phyloP scores from a whole-genome alignment of 2,329 filamentous ascomycete species.

The Cordyceps cicadae region DNA sequence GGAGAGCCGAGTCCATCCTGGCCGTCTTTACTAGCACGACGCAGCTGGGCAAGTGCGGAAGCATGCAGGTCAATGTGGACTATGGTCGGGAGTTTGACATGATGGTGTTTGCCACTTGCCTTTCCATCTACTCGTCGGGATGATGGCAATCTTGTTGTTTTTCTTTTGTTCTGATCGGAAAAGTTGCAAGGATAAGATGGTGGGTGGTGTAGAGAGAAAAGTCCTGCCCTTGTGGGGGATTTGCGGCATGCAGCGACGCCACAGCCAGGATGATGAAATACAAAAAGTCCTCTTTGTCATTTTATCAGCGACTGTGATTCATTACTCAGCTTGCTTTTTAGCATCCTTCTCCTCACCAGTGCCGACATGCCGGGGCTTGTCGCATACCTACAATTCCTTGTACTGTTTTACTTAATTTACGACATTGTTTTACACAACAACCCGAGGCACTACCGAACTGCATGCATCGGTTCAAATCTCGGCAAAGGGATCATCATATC shows the following conservation, averaged over 20 bases:
- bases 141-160: neutral
- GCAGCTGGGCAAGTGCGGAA: constrained; percentile 4
- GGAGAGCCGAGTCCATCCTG: neutral
- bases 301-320: neutral
- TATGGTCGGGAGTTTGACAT: constrained; percentile 11
- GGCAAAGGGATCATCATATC: neutral
- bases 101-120: constrained; percentile 12
- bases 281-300: neutral
- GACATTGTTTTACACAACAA: too few relatives aligned
- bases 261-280: neutral
- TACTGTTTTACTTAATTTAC: neutral
- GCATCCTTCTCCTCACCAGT: too few relatives aligned
- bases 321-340: too few relatives aligned
- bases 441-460: too few relatives aligned
- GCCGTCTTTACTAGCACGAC: constrained; percentile 12
- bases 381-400: neutral
- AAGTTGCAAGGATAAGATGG: neutral
- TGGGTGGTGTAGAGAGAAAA: neutral
- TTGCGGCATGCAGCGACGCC: neutral
- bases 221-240: neutral
- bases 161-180: neutral
- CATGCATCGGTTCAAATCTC: neutral
- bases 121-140: constrained; percentile 9
- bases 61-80: constrained; percentile 13
- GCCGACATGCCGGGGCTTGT: too few relatives aligned